Base-by-base conservation (phyloP, 768 basidiomycete species). In the Macrolepiota fuliginosa region DNA sequence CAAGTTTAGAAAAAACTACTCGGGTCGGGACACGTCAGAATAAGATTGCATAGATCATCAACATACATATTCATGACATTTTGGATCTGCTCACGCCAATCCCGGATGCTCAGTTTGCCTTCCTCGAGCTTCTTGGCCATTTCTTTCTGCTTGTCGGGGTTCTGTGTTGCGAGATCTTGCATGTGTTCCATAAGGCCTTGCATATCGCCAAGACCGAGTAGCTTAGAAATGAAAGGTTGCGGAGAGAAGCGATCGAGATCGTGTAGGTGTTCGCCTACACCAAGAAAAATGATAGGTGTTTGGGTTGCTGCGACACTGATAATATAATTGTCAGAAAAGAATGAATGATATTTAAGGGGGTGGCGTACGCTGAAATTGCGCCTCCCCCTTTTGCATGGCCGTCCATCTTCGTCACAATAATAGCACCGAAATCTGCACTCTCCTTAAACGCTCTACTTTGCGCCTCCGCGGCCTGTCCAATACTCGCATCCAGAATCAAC, bases 361-460 rank as follows among this genome's bases (percentile, higher is more conserved):
- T 19, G 50, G 82, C 94, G 62, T 76, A 98, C 96, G 96, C 96
- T 49, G 97, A 99, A 63, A 99, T 98, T 32, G 97, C 97, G 24
- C 97, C 97, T 73, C 97, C 97, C 59, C 97, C 97, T 72, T 97
- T 98, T 1, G 97, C 97, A 69, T 99, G 97, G 3, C 97, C 97
- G 68, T 99, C 97, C 88, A 99, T 94, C 77, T 99, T 99, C 11
- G 97, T 99, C 15, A 99, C 97, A 62, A 99, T 97, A 66, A 99
- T 99, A 1, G 96, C 97, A 61, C 96, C 97, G 71, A 99, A 99
- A 71, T 97, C 87, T 22, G 95, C 92, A 63, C 91, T 94, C 64
- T 98, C 96, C 76, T 99, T 99, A 83, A 99, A 99, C 1, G 97
- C 97, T 45, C 87, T 85, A 72, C 91, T 91, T 70, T 99, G 97